phyloP scores from a whole-genome alignment of 2,329 filamentous ascomycete species.

The Lasiodiplodia sp. region DNA sequence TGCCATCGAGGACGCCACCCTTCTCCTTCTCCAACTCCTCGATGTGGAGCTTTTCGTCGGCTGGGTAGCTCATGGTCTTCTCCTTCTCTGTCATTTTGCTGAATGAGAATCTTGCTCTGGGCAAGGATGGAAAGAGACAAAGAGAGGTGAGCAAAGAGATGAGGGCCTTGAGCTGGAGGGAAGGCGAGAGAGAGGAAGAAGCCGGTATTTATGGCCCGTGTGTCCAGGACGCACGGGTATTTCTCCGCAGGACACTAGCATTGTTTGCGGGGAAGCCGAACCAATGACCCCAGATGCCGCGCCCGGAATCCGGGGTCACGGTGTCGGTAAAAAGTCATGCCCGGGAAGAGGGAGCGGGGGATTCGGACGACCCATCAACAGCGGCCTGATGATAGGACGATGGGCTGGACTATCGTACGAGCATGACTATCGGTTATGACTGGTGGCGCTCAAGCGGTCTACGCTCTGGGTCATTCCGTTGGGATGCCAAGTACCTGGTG shows the following conservation, averaged over 20 bases:
- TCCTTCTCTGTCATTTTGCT: background rate
- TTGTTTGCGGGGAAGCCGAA: background rate
- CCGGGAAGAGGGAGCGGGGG: background rate
- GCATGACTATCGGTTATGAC: background rate
- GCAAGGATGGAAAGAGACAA: background rate
- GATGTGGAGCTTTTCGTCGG: background rate
- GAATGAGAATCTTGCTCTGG: too few relatives aligned
- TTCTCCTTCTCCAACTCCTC: conserved; percentile 4
- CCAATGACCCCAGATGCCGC: background rate
- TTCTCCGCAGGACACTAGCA: background rate
- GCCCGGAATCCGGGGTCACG: background rate
- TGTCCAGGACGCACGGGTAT: background rate
- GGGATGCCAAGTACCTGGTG: background rate
- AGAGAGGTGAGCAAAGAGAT: background rate
- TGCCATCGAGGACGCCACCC: conserved; percentile 27
- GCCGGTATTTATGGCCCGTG: conserved; percentile 1
- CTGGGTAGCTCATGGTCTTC: background rate
- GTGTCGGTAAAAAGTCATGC: conserved; percentile 15
- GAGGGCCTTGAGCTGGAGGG: background rate
- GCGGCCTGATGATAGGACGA: background rate
- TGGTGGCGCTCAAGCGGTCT: background rate
- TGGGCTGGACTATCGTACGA: background rate
- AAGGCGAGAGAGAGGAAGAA: background rate
- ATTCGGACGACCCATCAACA: background rate
- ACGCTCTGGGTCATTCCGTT: background rate